Evolutionary conservation across 1,139 yeast genomes (phyloP).

Genomic region (Candida sp.): DNA sequence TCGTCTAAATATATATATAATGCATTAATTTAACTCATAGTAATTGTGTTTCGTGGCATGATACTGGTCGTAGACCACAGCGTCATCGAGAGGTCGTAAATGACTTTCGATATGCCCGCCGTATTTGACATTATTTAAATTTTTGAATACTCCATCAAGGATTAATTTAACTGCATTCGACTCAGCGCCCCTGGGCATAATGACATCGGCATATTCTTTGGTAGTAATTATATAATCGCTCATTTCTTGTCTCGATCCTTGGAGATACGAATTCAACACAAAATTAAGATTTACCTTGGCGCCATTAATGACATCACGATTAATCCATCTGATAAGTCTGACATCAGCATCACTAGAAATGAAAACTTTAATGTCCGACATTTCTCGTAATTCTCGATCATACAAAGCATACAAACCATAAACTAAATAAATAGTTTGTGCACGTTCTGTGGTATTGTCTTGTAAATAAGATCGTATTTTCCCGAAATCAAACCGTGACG

Average conservation of each 20-base stretch:
- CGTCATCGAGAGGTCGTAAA: conserved; percentile 26
- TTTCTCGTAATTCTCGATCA: conserved; percentile 52
- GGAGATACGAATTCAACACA: conserved; percentile 59
- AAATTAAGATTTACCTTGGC: conserved; percentile 36
- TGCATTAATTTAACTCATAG: conserved; percentile 38
- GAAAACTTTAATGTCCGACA: conserved; percentile 68
- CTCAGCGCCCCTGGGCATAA: conserved; percentile 74
- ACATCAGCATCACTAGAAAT: conserved; percentile 88
- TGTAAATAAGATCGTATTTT: conserved; percentile 14
- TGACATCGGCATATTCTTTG: conserved; percentile 75
- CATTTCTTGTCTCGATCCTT: conserved; percentile 74
- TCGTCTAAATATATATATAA: background rate
- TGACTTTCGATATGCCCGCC: conserved; percentile 10
- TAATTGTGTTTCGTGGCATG: conserved; percentile 49
- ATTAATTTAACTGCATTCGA: conserved; percentile 61
- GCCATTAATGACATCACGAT: conserved; percentile 35
- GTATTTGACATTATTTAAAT: conserved; percentile 11
- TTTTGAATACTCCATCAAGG: conserved; percentile 62
- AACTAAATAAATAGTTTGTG: conserved; percentile 49
- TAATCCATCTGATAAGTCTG: conserved; percentile 72
- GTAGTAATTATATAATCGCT: conserved; percentile 71
- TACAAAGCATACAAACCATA: conserved; percentile 83
- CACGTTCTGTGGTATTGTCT: conserved; percentile 8
- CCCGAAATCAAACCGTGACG: conserved; percentile 38
- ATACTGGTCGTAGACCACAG: conserved; percentile 32